These are phyloP conservation scores for Rhodotorula sp. DNA, from an alignment of 1,284 basidiomycete genomes.

Conservation along the genomic window DNA sequence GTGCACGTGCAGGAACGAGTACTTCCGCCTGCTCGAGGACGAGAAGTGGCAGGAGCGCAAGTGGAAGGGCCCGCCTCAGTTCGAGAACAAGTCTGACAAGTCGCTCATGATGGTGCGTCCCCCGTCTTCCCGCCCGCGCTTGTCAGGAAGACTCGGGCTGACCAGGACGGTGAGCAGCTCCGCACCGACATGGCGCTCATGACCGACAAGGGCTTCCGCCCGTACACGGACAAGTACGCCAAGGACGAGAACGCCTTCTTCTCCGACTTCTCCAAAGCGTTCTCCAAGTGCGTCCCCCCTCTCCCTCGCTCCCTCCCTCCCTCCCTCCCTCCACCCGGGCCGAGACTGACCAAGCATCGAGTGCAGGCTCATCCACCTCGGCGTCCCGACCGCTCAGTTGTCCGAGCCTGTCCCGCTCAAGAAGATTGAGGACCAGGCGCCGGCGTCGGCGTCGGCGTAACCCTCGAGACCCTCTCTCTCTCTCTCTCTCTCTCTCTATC, in stretches of 20 bases:
- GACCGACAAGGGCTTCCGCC: slow-evolving; percentile 85
- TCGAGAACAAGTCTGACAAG: slow-evolving; percentile 84
- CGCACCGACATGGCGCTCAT: slow-evolving; percentile 73
- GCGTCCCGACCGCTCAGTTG: slow-evolving; percentile 78
- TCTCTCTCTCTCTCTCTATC: no score
- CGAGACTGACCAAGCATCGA: no score
- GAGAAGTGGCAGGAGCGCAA: slow-evolving; percentile 65
- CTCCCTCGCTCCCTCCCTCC: background rate
- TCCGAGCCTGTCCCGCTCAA: slow-evolving; percentile 43
- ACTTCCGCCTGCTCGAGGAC: slow-evolving; percentile 65
- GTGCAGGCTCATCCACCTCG: slow-evolving; percentile 71
- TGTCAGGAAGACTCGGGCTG: background rate
- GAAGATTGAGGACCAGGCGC: slow-evolving; percentile 28
- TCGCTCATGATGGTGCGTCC: slow-evolving; percentile 84
- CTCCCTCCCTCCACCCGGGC: background rate
- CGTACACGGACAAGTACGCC: slow-evolving; percentile 74
- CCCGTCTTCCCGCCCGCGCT: background rate
- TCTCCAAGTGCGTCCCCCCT: slow-evolving; percentile 53
- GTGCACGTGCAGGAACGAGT: slow-evolving; percentile 17
- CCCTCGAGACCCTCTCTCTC: no score
- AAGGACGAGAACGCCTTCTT: slow-evolving; percentile 79
- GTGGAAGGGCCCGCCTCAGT: slow-evolving; percentile 84
- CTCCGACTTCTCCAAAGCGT: slow-evolving; percentile 79
- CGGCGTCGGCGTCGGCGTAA: slow-evolving; percentile 7
- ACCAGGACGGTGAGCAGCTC: slow-evolving; percentile 49